A percentile compares a stretch with the other conserved stretches of the same genome.
Conservation (phyloP, 306 rosid species). For the Arachis hypogaea region DNA sequence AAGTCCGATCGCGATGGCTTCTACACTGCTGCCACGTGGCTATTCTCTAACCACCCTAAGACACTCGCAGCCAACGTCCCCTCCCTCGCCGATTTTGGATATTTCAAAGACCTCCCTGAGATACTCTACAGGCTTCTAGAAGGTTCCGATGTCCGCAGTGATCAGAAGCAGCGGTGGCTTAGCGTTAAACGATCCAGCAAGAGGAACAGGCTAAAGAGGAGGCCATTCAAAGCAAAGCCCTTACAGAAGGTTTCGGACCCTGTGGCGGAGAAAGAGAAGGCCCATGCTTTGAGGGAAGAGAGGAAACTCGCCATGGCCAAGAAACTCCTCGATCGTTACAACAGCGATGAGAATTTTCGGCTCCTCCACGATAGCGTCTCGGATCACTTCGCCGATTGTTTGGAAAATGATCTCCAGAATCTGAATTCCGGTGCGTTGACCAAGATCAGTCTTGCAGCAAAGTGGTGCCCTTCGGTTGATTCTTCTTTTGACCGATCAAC, state of each 20-base stretch:
- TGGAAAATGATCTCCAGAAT: slow-evolving; percentile 54
- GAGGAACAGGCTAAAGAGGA: background rate
- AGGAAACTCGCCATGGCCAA: slow-evolving; percentile 56
- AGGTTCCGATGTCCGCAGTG: slow-evolving; percentile 46
- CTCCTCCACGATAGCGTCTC: slow-evolving; percentile 56
- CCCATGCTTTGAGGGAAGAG: slow-evolving; percentile 45
- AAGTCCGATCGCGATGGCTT: slow-evolving; percentile 57
- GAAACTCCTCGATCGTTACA: slow-evolving; percentile 52
- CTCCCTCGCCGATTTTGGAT: slow-evolving; percentile 64
- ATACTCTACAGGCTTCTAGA: slow-evolving; percentile 63
- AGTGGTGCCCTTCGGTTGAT: slow-evolving; percentile 82
- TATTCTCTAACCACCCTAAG: slow-evolving; percentile 63
- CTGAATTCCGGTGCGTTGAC: slow-evolving; percentile 36
- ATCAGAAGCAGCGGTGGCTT: slow-evolving; percentile 45
- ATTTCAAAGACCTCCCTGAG: slow-evolving; percentile 77
- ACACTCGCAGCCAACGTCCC: slow-evolving; percentile 59
- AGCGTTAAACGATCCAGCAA: background rate
- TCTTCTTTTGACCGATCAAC: slow-evolving; percentile 65
- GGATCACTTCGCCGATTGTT: slow-evolving; percentile 55
- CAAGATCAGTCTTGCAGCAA: slow-evolving; percentile 68
- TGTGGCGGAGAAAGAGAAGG: slow-evolving; percentile 44
- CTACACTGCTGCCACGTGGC: slow-evolving; percentile 62
- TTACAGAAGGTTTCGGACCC: background rate
- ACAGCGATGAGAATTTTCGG: slow-evolving; percentile 43
- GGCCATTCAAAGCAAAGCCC: background rate